Percentiles rank a stretch among this genome's conserved stretches.
phyloP scores from a whole-genome alignment of 1,139 yeast species.

The Suhomyces panamericanus region DNA sequence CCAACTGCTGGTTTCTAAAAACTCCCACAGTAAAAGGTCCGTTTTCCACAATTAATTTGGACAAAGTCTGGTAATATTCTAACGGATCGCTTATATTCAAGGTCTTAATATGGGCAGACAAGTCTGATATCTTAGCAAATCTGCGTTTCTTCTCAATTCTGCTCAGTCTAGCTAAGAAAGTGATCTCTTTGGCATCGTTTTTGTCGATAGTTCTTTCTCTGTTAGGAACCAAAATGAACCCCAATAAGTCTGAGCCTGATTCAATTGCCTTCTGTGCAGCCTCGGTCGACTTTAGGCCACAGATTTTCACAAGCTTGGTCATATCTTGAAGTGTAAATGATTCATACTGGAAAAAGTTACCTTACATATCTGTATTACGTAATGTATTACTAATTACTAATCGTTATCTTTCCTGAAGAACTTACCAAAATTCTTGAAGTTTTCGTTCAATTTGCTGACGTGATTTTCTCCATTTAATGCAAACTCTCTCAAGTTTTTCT shows the following conservation, averaged over 20 bases:
- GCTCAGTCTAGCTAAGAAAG: conserved; percentile 31
- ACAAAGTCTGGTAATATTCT: conserved; percentile 38
- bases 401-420: conserved; percentile 51
- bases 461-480: conserved; percentile 54
- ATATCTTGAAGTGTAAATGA: conserved; percentile 12
- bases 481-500: conserved; percentile 56
- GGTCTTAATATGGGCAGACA: conserved; percentile 19
- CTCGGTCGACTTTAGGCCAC: conserved; percentile 71
- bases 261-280: conserved; percentile 72
- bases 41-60: conserved; percentile 36
- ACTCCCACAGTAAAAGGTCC: conserved; percentile 89
- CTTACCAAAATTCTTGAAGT: conserved; percentile 57
- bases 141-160: conserved; percentile 20
- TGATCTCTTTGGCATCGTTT: conserved; percentile 55
- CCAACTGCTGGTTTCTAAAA: conserved; percentile 75
- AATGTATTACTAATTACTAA: background rate
- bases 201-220: conserved; percentile 68
- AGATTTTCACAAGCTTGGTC: conserved; percentile 61
- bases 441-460: conserved; percentile 59
- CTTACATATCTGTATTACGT: background rate
- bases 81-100: conserved; percentile 20
- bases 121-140: conserved; percentile 23
- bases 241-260: conserved; percentile 73
- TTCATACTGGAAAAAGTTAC: background rate
- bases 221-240: conserved; percentile 84